These are phyloP conservation scores for Silene latifolia DNA, from an alignment of 148 eudicot genomes.

Conservation along the genomic window DNA sequence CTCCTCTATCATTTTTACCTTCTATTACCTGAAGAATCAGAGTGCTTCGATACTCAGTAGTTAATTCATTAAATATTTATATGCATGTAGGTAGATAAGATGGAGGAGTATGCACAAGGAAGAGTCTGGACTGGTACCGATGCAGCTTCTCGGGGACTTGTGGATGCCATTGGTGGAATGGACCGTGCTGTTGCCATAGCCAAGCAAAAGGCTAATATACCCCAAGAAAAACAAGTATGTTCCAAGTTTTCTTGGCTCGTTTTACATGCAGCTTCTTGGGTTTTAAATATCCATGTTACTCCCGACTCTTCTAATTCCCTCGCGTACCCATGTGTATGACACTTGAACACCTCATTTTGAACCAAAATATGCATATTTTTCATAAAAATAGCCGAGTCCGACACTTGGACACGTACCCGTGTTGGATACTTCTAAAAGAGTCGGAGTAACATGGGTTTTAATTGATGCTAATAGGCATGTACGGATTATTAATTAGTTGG, in stretches of 20 bases:
- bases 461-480: neutral
- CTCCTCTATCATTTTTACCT: neutral
- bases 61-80: constrained; percentile 12
- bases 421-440: no score
- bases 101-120: constrained; percentile 95
- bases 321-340: no score
- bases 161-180: constrained; percentile 91
- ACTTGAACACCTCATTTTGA: no score
- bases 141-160: constrained; percentile 73
- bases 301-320: no score
- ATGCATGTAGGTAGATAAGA: constrained; percentile 54
- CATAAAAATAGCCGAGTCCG: no score
- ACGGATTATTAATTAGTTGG: neutral
- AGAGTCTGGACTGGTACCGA: constrained; percentile 93
- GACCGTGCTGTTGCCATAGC: constrained; percentile 87
- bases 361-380: no score
- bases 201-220: constrained; percentile 76
- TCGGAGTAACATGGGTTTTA: no score
- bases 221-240: constrained; percentile 65
- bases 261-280: neutral
- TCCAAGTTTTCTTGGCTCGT: constrained; percentile 4
- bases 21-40: constrained; percentile 6
- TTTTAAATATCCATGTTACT: no score
- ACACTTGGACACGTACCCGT: no score
- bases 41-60: neutral